A percentile compares a stretch with the other conserved stretches of the same genome.
These are phyloP conservation scores for Suillus occidentalis DNA, from an alignment of 768 basidiomycete species.

Conservation along the genomic window DNA sequence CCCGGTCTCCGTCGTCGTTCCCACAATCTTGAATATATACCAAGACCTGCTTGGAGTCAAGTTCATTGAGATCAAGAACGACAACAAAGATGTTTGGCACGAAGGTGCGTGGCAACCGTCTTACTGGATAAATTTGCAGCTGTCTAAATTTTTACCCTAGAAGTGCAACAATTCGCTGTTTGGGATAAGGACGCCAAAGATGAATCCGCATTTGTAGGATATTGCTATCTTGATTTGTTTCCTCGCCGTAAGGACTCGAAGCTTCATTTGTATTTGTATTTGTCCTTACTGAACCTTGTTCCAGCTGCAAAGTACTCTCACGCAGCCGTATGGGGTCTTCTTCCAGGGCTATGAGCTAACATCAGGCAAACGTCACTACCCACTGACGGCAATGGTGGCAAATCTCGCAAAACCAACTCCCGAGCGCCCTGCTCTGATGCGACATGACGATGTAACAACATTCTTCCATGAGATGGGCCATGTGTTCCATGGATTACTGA, in stretches of 20 bases:
- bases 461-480: slow-evolving; percentile 93
- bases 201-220: slow-evolving; percentile 73
- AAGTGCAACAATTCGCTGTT: slow-evolving; percentile 82
- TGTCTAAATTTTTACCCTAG: slow-evolving; percentile 32
- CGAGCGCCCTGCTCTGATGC: slow-evolving; percentile 79
- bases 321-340: slow-evolving; percentile 81
- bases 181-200: slow-evolving; percentile 80
- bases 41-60: slow-evolving; percentile 77
- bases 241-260: slow-evolving; percentile 58
- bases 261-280: neutral
- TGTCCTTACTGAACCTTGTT: neutral
- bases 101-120: slow-evolving; percentile 48
- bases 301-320: slow-evolving; percentile 79
- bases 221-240: slow-evolving; percentile 87
- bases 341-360: slow-evolving; percentile 61
- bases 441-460: slow-evolving; percentile 85
- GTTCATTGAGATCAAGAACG: slow-evolving; percentile 55
- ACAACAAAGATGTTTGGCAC: slow-evolving; percentile 74
- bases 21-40: slow-evolving; percentile 80
- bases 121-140: neutral
- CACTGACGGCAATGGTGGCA: slow-evolving; percentile 84
- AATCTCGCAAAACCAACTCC: slow-evolving; percentile 86
- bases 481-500: slow-evolving; percentile 69
- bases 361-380: slow-evolving; percentile 65
- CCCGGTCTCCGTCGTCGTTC: slow-evolving; percentile 81